Evolutionary conservation across 805 yeast genomes (phyloP).

Genomic region (Sungouiozyma ichnusensis): DNA sequence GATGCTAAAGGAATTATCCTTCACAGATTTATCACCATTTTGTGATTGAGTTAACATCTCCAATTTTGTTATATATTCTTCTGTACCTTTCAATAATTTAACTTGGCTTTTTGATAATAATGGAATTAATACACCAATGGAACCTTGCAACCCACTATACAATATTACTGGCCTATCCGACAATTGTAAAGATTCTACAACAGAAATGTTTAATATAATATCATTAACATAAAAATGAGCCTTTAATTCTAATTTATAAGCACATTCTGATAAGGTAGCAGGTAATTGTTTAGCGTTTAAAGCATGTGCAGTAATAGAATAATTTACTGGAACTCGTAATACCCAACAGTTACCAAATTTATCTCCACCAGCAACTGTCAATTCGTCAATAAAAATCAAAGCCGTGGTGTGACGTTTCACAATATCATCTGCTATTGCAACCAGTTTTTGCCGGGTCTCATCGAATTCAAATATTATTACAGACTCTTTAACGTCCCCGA

Average conservation of each 20-base stretch:
- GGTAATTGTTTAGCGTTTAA: slow-evolving; percentile 1
- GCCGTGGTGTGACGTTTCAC: slow-evolving; percentile 58
- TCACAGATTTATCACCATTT: slow-evolving; percentile 2
- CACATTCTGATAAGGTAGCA: slow-evolving; percentile 25
- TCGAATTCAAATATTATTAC: slow-evolving; percentile 48
- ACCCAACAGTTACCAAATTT: slow-evolving; percentile 74
- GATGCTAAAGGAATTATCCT: slow-evolving; percentile 12
- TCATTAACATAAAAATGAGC: slow-evolving; percentile 64
- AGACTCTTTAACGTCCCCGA: slow-evolving; percentile 66
- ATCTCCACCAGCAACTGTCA: slow-evolving; percentile 77
- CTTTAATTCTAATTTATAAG: slow-evolving; percentile 38
- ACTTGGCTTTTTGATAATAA: slow-evolving; percentile 51
- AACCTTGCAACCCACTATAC: slow-evolving; percentile 74
- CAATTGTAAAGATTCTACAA: slow-evolving; percentile 24
- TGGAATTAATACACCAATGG: slow-evolving; percentile 67
- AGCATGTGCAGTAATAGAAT: slow-evolving; percentile 25
- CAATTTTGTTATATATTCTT: slow-evolving; percentile 24
- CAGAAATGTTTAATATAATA: slow-evolving; percentile 50
- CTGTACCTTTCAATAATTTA: slow-evolving; percentile 45
- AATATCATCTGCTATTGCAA: slow-evolving; percentile 60
- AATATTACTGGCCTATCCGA: slow-evolving; percentile 54
- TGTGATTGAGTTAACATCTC: slow-evolving; percentile 3
- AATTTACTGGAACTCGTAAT: slow-evolving; percentile 41
- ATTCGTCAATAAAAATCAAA: slow-evolving; percentile 52
- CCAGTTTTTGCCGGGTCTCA: slow-evolving; percentile 37